These are phyloP conservation scores for Urtica urens DNA, from an alignment of 306 rosid genomes.

Conservation along the genomic window DNA sequence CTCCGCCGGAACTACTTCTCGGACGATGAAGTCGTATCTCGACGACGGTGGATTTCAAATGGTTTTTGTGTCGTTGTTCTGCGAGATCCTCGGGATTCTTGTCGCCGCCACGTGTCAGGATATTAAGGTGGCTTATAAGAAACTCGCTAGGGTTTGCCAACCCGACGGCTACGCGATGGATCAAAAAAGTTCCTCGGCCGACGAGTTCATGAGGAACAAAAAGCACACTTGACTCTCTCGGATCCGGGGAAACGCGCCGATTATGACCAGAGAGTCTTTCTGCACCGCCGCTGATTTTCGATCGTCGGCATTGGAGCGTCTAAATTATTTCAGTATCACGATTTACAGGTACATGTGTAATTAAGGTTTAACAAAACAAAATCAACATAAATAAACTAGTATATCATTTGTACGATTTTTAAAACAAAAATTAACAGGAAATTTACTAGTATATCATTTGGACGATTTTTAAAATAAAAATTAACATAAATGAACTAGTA, in stretches of 20 bases:
- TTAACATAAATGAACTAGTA: no score
- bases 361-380: no score
- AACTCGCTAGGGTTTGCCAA: slow-evolving; percentile 61
- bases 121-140: slow-evolving; percentile 72
- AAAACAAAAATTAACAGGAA: no score
- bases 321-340: no score
- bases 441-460: no score
- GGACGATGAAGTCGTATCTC: no score
- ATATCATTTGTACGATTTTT: no score
- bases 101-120: slow-evolving; percentile 63
- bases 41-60: no score
- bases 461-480: no score
- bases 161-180: slow-evolving; percentile 66
- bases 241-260: slow-evolving; percentile 79
- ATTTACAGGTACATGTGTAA: no score
- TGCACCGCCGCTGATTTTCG: slow-evolving; percentile 40
- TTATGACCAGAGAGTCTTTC: slow-evolving; percentile 45
- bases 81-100: slow-evolving; percentile 62
- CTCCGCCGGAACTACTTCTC: no score
- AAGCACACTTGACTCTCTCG: slow-evolving; percentile 71
- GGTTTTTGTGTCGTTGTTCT: slow-evolving; percentile 34
- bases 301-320: slow-evolving; percentile 25
- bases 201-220: slow-evolving; percentile 58
- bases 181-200: slow-evolving; percentile 48
- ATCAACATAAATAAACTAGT: no score